phyloP scores from a whole-genome alignment of 208 protist species.

The Borovskyia barvae region DNA sequence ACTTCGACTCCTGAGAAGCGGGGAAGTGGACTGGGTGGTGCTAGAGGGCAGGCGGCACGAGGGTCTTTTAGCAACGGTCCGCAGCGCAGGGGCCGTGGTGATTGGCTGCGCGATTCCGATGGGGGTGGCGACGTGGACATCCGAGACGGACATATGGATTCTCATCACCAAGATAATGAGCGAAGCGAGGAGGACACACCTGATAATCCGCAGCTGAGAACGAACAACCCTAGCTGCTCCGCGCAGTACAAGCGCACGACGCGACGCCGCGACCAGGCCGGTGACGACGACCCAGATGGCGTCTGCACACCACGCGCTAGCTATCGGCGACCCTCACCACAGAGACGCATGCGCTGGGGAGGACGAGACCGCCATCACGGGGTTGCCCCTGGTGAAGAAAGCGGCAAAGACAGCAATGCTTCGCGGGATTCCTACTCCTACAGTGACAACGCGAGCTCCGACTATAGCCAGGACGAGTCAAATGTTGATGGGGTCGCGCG shows the following conservation, averaged over 20 bases:
- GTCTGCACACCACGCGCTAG: constrained; percentile 1
- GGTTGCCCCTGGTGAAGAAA: not conserved
- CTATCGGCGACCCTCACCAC: constrained; percentile 11
- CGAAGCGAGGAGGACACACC: constrained; percentile 22
- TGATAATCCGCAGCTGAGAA: constrained; percentile 50
- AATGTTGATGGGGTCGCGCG: no score
- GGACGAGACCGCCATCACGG: not conserved
- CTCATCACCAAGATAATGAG: not conserved
- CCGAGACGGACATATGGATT: not conserved
- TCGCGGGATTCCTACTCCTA: constrained; percentile 19
- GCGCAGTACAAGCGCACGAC: constrained; percentile 1
- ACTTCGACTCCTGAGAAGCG: constrained; percentile 3
- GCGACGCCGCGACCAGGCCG: not conserved
- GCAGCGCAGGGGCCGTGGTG: no score
- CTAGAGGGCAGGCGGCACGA: not conserved
- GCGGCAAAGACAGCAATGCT: constrained; percentile 2
- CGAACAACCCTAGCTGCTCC: constrained; percentile 32
- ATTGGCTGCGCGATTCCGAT: not conserved
- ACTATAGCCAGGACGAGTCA: constrained; percentile 24
- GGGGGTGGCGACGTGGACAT: not conserved
- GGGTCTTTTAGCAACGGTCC: not conserved
- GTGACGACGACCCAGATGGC: not conserved
- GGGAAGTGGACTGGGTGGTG: no score
- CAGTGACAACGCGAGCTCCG: constrained; percentile 24
- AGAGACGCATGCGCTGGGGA: not conserved